Evolutionary conservation across 176 grass and related monocot genomes (phyloP).

Genomic region (Musa beccarii): DNA sequence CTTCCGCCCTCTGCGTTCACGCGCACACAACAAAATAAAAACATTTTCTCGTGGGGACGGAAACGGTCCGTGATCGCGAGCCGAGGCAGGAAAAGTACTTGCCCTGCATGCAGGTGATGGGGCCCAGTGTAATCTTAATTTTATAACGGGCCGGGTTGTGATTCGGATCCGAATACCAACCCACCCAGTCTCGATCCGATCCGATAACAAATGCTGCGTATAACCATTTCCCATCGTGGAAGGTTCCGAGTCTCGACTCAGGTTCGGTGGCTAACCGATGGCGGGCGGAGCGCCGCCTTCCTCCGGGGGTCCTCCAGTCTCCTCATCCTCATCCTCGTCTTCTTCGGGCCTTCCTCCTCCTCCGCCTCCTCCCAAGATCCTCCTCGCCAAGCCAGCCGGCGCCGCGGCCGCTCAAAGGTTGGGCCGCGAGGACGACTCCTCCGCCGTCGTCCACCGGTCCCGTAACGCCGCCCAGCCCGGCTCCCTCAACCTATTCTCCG

Average conservation of each 20-base stretch:
- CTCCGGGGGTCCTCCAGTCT: constrained; percentile 19
- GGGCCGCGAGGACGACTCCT: constrained; percentile 22
- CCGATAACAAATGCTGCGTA: too few species aligned
- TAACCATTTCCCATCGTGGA: too few species aligned
- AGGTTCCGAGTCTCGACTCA: neutral
- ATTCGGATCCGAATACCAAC: too few species aligned
- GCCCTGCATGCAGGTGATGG: too few species aligned
- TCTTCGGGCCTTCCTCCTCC: constrained; percentile 32
- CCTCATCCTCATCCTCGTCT: constrained; percentile 30
- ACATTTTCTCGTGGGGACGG: too few species aligned
- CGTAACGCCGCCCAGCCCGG: constrained; percentile 49
- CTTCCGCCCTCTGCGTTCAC: too few species aligned
- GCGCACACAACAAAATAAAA: too few species aligned
- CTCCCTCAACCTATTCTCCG: constrained; percentile 59
- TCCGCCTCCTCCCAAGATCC: constrained; percentile 69
- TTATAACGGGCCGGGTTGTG: too few species aligned
- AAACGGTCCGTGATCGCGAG: too few species aligned
- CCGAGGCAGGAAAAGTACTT: too few species aligned
- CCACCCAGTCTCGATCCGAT: too few species aligned
- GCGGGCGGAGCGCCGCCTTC: constrained; percentile 32
- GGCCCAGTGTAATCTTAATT: too few species aligned
- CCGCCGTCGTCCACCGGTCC: constrained; percentile 18
- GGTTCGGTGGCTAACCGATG: constrained; percentile 17
- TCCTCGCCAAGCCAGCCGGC: constrained; percentile 60
- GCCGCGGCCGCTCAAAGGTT: constrained; percentile 25